Percentiles rank a stretch among this genome's conserved stretches.
phyloP scores from a whole-genome alignment of 1,284 basidiomycete genomes.

The Taiwanofungus camphoratus region DNA sequence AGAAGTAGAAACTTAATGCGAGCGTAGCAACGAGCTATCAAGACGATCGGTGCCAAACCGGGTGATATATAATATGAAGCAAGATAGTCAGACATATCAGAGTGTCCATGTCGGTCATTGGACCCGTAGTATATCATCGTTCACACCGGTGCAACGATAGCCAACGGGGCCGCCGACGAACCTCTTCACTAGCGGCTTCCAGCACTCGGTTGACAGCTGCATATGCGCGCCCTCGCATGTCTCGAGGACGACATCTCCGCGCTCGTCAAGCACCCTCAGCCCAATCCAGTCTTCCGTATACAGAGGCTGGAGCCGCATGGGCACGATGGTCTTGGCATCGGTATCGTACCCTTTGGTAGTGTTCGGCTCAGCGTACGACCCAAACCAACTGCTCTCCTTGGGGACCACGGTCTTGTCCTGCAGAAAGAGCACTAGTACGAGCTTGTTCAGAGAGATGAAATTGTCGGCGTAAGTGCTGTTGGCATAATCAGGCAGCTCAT shows the following conservation, averaged over 20 bases:
- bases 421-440: slow-evolving; percentile 65
- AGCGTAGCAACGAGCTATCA: no score
- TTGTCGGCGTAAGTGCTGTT: slow-evolving; percentile 61
- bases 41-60: no score
- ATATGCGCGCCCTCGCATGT: slow-evolving; percentile 83
- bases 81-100: no score
- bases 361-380: slow-evolving; percentile 47
- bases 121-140: no score
- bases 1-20: no score
- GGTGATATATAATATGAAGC: no score
- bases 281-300: slow-evolving; percentile 91
- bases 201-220: slow-evolving; percentile 59
- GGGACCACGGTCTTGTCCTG: slow-evolving; percentile 76
- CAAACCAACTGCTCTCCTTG: slow-evolving; percentile 83
- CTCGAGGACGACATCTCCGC: slow-evolving; percentile 56
- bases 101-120: no score
- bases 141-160: no score
- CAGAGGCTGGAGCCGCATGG: slow-evolving; percentile 70
- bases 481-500: slow-evolving; percentile 48
- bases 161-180: slow-evolving; percentile 36
- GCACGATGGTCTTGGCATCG: slow-evolving; percentile 48
- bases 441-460: slow-evolving; percentile 49
- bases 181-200: slow-evolving; percentile 46
- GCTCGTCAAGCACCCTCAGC: slow-evolving; percentile 67
- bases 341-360: background rate